Evolutionary conservation across 148 eudicot genomes (phyloP).

Genomic region (Silene uniflora): DNA sequence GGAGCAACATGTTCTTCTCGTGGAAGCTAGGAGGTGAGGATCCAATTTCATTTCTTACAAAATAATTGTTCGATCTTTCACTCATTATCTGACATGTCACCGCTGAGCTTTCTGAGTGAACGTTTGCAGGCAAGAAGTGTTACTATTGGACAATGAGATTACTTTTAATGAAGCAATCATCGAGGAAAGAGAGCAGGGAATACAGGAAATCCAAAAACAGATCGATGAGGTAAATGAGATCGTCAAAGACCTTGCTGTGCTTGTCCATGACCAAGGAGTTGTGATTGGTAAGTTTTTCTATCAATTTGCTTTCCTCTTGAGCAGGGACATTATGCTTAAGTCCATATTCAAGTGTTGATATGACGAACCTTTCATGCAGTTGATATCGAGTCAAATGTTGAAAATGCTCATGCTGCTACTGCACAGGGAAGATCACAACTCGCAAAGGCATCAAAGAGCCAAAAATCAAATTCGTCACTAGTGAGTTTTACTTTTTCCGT

Average conservation of each 20-base stretch:
- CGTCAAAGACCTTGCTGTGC: conserved; percentile 79
- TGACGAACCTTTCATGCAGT: conserved; percentile 35
- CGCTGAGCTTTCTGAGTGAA: conserved; percentile 21
- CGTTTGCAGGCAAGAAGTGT: conserved; percentile 60
- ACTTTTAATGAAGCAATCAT: conserved; percentile 67
- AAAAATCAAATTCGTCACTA: conserved; percentile 84
- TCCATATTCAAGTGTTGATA: background rate
- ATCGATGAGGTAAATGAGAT: conserved; percentile 87
- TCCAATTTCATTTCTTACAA: background rate
- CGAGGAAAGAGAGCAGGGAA: conserved; percentile 79
- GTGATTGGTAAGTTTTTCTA: conserved; percentile 51
- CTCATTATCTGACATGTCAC: background rate
- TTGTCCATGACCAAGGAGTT: conserved; percentile 79
- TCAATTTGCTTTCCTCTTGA: conserved; percentile 2
- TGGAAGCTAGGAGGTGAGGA: conserved; percentile 71
- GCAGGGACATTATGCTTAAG: background rate
- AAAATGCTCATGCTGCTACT: conserved; percentile 74
- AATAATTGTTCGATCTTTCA: background rate
- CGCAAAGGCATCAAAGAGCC: conserved; percentile 76
- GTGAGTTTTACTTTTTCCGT: conserved; percentile 36
- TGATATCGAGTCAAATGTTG: conserved; percentile 73
- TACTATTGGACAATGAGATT: conserved; percentile 65
- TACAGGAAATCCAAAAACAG: conserved; percentile 75
- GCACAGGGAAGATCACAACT: conserved; percentile 74
- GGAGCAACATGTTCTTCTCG: conserved; percentile 74